Percentiles rank a stretch among this genome's conserved stretches.
Evolutionary conservation across 495 filamentous ascomycete species (phyloP).

Genomic region (Aspergillus kassunensis): DNA sequence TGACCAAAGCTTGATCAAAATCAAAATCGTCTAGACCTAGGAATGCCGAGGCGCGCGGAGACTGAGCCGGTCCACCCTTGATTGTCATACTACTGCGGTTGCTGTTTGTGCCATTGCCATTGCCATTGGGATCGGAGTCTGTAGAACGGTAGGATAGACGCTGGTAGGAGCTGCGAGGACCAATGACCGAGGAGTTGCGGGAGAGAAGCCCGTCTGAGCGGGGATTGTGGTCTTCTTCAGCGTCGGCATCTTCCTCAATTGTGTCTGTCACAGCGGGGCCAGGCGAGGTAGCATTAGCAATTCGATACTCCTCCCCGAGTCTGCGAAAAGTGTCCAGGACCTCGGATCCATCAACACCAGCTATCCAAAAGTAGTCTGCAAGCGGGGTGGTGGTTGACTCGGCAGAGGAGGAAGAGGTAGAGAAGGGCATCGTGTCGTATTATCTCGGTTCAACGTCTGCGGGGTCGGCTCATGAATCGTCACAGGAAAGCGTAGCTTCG

Average conservation of each 20-base stretch:
- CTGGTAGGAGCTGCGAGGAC: conserved; percentile 62
- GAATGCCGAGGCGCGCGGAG: conserved; percentile 30
- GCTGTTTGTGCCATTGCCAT: conserved; percentile 66
- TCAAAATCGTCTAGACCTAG: conserved; percentile 62
- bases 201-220: conserved; percentile 33
- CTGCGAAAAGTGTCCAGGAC: conserved; percentile 44
- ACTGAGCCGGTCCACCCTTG: conserved; percentile 45
- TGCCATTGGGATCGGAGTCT: conserved; percentile 46
- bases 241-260: conserved; percentile 77
- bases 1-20: conserved; percentile 86
- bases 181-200: conserved; percentile 55
- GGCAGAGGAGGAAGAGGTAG: conserved; percentile 24
- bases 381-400: conserved; percentile 67
- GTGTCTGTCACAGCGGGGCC: conserved; percentile 63
- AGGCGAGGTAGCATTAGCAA: conserved; percentile 40
- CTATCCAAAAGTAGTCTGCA: conserved; percentile 99
- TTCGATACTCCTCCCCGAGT: conserved; percentile 51
- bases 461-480: conserved; percentile 26
- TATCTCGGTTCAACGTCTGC: conserved; percentile 13
- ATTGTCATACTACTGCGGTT: conserved; percentile 89
- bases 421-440: conserved; percentile 24
- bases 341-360: conserved; percentile 73
- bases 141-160: conserved; percentile 63
- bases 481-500: conserved; percentile 21
- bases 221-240: conserved; percentile 47